Evolutionary conservation across 371 early-diverging fungal genomes (phyloP).

Genomic region (Mucor saturninus): DNA sequence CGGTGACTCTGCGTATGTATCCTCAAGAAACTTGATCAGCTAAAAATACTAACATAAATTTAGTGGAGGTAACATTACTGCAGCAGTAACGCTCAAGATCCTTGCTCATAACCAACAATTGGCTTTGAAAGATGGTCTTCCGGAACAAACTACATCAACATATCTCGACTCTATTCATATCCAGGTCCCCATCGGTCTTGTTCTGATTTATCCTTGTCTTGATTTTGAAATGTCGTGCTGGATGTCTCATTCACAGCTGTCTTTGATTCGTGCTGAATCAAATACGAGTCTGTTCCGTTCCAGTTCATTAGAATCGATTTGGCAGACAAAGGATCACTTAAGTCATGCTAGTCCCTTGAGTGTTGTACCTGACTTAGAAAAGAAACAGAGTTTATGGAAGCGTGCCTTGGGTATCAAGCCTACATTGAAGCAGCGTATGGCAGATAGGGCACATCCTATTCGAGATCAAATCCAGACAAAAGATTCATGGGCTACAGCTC

Average conservation of each 20-base stretch:
- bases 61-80: slow-evolving; percentile 82
- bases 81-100: slow-evolving; percentile 72
- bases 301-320: slow-evolving; percentile 55
- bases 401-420: slow-evolving; percentile 28
- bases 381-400: slow-evolving; percentile 40
- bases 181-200: slow-evolving; percentile 62
- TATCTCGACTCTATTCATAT: slow-evolving; percentile 4
- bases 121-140: slow-evolving; percentile 38
- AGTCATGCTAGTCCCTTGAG: slow-evolving; percentile 61
- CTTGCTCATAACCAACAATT: slow-evolving; percentile 54
- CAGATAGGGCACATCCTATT: slow-evolving; percentile 23
- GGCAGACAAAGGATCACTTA: slow-evolving; percentile 62
- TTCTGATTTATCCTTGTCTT: slow-evolving; percentile 89
- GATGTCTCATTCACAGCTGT: slow-evolving; percentile 78
- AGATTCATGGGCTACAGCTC: slow-evolving; percentile 46
- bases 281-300: slow-evolving; percentile 60
- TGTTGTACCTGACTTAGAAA: slow-evolving; percentile 58
- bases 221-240: slow-evolving; percentile 90
- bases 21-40: background rate
- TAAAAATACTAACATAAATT: background rate
- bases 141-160: background rate
- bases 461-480: slow-evolving; percentile 28
- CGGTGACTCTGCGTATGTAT: slow-evolving; percentile 93
- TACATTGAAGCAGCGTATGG: slow-evolving; percentile 11
- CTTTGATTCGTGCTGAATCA: slow-evolving; percentile 54